phyloP scores from a whole-genome alignment of 2,329 filamentous ascomycete species.

The Pseudogymnoascus sp. region DNA sequence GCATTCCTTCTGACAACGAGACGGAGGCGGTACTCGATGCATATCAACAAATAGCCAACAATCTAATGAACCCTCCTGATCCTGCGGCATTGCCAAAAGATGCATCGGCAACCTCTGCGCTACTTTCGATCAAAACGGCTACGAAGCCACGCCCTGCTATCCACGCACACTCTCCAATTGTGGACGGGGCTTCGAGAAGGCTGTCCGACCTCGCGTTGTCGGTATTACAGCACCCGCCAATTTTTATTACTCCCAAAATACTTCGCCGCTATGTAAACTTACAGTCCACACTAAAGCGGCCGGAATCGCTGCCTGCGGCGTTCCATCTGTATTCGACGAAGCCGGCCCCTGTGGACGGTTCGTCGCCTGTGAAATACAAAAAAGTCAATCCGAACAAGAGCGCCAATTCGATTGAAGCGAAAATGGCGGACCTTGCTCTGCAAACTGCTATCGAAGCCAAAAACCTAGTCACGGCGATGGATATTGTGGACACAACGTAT shows the following conservation, averaged over 20 bases:
- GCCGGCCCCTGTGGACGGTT: constrained; percentile 56
- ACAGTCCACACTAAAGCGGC: constrained; percentile 64
- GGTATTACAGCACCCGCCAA: constrained; percentile 64
- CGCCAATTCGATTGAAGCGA: constrained; percentile 63
- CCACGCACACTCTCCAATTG: constrained; percentile 15
- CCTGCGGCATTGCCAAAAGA: constrained; percentile 15
- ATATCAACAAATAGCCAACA: constrained; percentile 21
- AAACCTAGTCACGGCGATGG: constrained; percentile 70
- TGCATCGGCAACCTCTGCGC: constrained; percentile 42
- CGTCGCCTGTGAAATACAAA: constrained; percentile 52
- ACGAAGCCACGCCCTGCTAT: constrained; percentile 14
- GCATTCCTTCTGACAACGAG: constrained; percentile 21
- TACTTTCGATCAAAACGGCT: constrained; percentile 39
- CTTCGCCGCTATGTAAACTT: constrained; percentile 69
- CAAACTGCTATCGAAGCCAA: constrained; percentile 71
- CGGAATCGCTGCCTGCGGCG: constrained; percentile 70
- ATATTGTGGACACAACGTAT: constrained; percentile 65
- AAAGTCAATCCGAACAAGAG: constrained; percentile 60
- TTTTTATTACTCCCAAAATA: constrained; percentile 70
- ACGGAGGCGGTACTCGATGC: constrained; percentile 15
- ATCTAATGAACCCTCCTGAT: constrained; percentile 19
- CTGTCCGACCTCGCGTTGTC: constrained; percentile 57
- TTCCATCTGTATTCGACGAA: constrained; percentile 81
- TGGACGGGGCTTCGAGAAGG: constrained; percentile 33
- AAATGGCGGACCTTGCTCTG: constrained; percentile 65